Evolutionary conservation across 306 rosid genomes (phyloP), one percentile per base, ranked within the genome.

Genomic region (Comarum palustre): DNA sequence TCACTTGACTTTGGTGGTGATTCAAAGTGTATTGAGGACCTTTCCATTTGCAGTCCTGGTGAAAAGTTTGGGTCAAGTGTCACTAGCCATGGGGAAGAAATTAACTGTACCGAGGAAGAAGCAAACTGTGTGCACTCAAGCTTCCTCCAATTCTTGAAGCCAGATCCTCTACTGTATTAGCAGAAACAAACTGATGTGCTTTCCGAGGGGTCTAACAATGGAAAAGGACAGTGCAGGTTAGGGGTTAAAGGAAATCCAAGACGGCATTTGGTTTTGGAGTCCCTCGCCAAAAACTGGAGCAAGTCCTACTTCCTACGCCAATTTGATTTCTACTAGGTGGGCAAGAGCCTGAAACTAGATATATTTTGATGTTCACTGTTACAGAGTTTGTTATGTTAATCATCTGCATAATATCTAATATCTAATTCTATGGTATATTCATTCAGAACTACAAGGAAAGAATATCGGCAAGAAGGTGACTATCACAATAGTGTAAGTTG

Each of bases 271-370:
- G 84, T 80, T 51, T 62, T 84, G 69, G 84, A 84, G 43, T 69
- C 80, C 51, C 72, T 80, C 50, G 13, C 80, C 42, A 71, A 63
- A 27, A 69, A 63, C 63, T 59, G 80, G 77, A 80, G 75, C 41
- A 80, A 55, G 45, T 62, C 36, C 29, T 84, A 63, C 78, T 77
- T 77, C 68, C 84, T 80, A 52, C 80, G 82, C 8, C 80, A 84
- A 63, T 71, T 71, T 47, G 78, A 80, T 77, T 84, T 84, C 64
- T 80, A 69, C 69, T 47, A 66, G 14, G 87, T 84, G 73, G 73
- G 75, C 31, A 24, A 41, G 24, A 14, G 41, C 58, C 48, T 5
- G 67, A 17, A 22, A 60, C 48, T 31, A 8, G 12, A 19, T 2
- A 48, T 22, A 7, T 55, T 8, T 19, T n/a, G n/a, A 10, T 16